Conservation (phyloP, 768 basidiomycete genomes). For the Mrakia gelida region DNA sequence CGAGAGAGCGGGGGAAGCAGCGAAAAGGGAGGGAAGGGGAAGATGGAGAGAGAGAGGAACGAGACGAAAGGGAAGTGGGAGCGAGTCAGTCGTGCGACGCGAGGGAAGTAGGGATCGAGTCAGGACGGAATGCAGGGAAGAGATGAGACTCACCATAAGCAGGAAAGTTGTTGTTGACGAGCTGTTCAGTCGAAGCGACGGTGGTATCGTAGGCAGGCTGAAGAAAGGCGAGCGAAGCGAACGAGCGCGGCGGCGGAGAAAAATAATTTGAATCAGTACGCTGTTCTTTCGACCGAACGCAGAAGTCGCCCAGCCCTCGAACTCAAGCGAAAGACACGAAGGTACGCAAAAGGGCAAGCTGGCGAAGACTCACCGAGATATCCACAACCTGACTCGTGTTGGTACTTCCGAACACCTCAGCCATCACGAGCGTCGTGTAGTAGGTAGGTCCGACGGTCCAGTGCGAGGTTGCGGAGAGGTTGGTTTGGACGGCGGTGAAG, state of each 20-base stretch:
- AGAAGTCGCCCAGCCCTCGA: no score
- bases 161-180: constrained; percentile 51
- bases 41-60: neutral
- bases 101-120: no score
- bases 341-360: no score
- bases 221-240: neutral
- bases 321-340: no score
- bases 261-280: neutral
- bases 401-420: constrained; percentile 65
- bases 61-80: neutral
- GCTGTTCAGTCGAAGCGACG: neutral
- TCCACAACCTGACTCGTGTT: constrained; percentile 66
- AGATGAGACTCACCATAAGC: constrained; percentile 48
- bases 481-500: constrained; percentile 56
- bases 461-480: constrained; percentile 56
- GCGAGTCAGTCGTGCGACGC: no score
- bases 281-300: no score
- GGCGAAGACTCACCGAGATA: constrained; percentile 54
- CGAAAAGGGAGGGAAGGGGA: no score
- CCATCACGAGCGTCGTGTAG: constrained; percentile 65
- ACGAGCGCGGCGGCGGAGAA: constrained; percentile 27
- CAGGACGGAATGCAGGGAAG: neutral
- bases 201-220: neutral
- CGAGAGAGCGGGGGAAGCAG: no score
- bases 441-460: constrained; percentile 73